Conservation (phyloP, 2,329 filamentous ascomycete genomes). For the Neofusicoccum sp. region DNA sequence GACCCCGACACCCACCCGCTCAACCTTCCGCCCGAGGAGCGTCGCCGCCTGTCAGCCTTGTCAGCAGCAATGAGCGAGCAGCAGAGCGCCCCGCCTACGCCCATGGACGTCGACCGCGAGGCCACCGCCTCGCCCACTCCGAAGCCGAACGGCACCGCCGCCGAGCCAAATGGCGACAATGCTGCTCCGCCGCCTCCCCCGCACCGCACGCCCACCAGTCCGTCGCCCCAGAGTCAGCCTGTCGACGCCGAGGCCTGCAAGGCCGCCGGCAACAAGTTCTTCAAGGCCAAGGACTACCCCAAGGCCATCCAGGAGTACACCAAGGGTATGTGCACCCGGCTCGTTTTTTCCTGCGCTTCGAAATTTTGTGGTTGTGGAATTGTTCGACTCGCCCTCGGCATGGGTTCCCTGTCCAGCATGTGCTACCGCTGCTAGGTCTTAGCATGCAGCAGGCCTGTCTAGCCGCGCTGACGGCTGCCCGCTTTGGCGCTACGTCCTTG, state of each 20-base stretch:
- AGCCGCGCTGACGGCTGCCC: neutral
- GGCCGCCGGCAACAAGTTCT: slow-evolving; percentile 90
- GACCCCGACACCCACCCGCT: slow-evolving; percentile 80
- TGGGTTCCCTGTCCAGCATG: slow-evolving; percentile 1
- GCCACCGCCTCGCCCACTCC: slow-evolving; percentile 58
- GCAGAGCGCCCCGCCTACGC: slow-evolving; percentile 46
- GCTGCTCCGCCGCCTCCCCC: slow-evolving; percentile 68
- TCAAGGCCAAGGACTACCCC: slow-evolving; percentile 89
- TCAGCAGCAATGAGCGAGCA: slow-evolving; percentile 61
- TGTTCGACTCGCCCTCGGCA: neutral
- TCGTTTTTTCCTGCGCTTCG: neutral
- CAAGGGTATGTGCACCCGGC: slow-evolving; percentile 68
- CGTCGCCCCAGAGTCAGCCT: slow-evolving; percentile 44
- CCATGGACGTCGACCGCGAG: slow-evolving; percentile 79
- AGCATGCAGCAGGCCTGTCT: neutral
- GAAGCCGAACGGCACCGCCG: slow-evolving; percentile 49
- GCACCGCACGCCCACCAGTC: slow-evolving; percentile 60
- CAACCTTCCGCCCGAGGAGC: slow-evolving; percentile 87
- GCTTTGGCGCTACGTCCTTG: slow-evolving; percentile 23
- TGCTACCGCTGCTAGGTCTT: neutral
- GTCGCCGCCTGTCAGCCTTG: slow-evolving; percentile 72
- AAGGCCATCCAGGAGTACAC: slow-evolving; percentile 92
- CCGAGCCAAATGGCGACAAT: slow-evolving; percentile 32
- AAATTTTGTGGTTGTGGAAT: slow-evolving; percentile 8
- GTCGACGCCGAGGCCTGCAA: slow-evolving; percentile 93